Evolutionary conservation across 2,329 filamentous ascomycete species (phyloP).

Genomic region (Macroventuria anomochaeta): DNA sequence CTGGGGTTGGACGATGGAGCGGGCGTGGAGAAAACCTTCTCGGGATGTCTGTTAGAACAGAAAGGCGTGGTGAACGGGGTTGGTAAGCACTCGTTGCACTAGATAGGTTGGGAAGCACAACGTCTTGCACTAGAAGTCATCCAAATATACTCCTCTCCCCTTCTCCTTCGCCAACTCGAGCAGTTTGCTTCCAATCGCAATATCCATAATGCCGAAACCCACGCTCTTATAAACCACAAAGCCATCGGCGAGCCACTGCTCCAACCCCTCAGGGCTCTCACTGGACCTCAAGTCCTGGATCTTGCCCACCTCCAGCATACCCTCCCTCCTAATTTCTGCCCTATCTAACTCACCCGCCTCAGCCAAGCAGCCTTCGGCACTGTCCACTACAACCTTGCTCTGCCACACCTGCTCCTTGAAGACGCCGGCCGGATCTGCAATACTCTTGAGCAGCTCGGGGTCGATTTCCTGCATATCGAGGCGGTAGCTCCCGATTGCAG

Average conservation of each 20-base stretch:
- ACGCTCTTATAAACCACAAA: slow-evolving; percentile 60
- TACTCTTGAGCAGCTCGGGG: slow-evolving; percentile 47
- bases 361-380: slow-evolving; percentile 51
- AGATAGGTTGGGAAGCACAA: too few relatives aligned
- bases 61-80: neutral
- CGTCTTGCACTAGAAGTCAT: slow-evolving; percentile 14
- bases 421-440: slow-evolving; percentile 7
- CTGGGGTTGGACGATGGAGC: slow-evolving; percentile 16
- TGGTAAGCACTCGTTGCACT: neutral
- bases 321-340: slow-evolving; percentile 40
- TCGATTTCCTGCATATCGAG: slow-evolving; percentile 59
- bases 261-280: slow-evolving; percentile 27
- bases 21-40: slow-evolving; percentile 23
- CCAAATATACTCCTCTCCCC: slow-evolving; percentile 18
- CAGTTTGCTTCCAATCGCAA: slow-evolving; percentile 49
- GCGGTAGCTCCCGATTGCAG: slow-evolving; percentile 40
- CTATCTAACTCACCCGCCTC: slow-evolving; percentile 57
- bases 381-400: slow-evolving; percentile 33
- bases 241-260: slow-evolving; percentile 35
- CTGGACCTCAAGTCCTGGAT: slow-evolving; percentile 8
- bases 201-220: slow-evolving; percentile 59
- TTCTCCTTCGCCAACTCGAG: slow-evolving; percentile 25
- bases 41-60: slow-evolving; percentile 16
- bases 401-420: slow-evolving; percentile 5
- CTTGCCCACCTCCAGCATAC: slow-evolving; percentile 22